Conservation (phyloP, 73 alveolate species). For the Paramecium biaurelia region DNA sequence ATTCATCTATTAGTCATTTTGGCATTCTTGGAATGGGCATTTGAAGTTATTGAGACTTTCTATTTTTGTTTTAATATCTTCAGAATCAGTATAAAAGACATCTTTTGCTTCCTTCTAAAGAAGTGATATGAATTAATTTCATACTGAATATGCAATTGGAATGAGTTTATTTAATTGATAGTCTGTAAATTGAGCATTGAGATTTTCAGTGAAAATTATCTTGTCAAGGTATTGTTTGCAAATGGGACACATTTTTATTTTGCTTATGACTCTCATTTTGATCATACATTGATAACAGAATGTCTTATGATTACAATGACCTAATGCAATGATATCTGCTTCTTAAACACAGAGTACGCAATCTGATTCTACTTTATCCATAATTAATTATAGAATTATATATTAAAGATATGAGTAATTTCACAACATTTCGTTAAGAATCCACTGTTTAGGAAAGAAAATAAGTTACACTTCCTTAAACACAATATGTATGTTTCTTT, state of each 20-base stretch:
- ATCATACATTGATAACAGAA: constrained; percentile 42
- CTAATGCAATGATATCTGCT: constrained; percentile 4
- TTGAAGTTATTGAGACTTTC: background rate
- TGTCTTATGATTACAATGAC: constrained; percentile 52
- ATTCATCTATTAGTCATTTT: background rate
- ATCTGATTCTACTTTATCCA: constrained; percentile 33
- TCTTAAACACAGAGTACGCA: constrained; percentile 18
- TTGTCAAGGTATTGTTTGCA: constrained; percentile 11
- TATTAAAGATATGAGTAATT: constrained; percentile 19
- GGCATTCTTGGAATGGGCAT: constrained; percentile 18
- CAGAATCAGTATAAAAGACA: constrained; percentile 32
- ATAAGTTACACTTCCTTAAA: background rate
- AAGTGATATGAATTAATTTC: background rate
- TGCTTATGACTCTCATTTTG: constrained; percentile 31
- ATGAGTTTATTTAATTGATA: background rate
- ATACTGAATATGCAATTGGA: background rate
- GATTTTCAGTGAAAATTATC: constrained; percentile 40
- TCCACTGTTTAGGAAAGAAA: background rate
- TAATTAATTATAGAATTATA: background rate
- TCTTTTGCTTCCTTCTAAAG: constrained; percentile 16
- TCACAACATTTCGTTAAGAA: constrained; percentile 22
- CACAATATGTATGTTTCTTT: background rate
- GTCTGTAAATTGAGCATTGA: constrained; percentile 10
- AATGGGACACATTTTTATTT: constrained; percentile 22
- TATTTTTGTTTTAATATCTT: background rate